A percentile compares a stretch with the other conserved stretches of the same genome.
Conservation (phyloP, 352 stramenopile species). For the Globisporangium okanoganense region DNA sequence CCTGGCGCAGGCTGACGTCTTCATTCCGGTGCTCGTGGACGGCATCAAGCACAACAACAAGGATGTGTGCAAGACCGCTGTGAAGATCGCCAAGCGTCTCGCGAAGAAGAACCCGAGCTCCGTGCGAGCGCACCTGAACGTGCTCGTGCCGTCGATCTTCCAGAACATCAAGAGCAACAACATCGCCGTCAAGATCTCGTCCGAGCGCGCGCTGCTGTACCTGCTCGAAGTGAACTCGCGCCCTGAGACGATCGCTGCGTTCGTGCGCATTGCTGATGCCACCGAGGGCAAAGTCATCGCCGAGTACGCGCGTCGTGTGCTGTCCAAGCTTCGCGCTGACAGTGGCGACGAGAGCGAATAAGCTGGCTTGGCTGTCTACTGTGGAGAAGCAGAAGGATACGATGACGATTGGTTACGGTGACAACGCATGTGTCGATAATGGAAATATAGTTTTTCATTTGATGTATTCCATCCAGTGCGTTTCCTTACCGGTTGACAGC, state of each 20-base stretch:
- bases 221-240: constrained; percentile 83
- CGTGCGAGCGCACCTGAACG: constrained; percentile 45
- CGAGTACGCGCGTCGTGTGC: constrained; percentile 84
- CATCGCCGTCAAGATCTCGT: constrained; percentile 83
- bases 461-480: neutral
- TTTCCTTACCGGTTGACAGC: neutral
- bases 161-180: constrained; percentile 88
- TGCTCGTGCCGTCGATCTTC: constrained; percentile 78
- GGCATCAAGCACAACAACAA: constrained; percentile 74
- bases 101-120: constrained; percentile 61
- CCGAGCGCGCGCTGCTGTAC: constrained; percentile 84
- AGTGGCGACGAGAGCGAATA: constrained; percentile 83
- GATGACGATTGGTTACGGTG: neutral
- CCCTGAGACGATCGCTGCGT: constrained; percentile 75
- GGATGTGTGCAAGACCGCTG: constrained; percentile 65
- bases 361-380: neutral
- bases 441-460: neutral
- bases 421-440: neutral
- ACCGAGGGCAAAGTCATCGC: constrained; percentile 80
- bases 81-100: constrained; percentile 71
- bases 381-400: neutral
- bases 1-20: constrained; percentile 24
- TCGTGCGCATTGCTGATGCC: constrained; percentile 40
- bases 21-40: constrained; percentile 61
- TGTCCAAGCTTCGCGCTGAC: constrained; percentile 84